Base-by-base conservation (phyloP, 1,284 basidiomycete species). In the Ganoderma lingzhi region DNA sequence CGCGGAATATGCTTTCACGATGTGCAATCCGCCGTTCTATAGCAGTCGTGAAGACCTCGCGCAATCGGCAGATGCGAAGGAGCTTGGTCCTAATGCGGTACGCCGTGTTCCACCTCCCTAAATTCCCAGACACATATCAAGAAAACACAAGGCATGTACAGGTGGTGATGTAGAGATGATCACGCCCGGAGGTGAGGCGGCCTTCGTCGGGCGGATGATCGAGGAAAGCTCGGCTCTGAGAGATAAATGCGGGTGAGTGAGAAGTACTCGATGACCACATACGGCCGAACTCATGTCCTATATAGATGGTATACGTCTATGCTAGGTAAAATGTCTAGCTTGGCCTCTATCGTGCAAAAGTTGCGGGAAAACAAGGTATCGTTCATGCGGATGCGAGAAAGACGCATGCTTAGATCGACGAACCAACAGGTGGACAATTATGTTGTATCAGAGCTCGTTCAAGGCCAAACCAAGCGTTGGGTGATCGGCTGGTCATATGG, bases 21-120 rank as follows among this genome's bases (percentile, higher is more conserved):
- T 99, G 90, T 98, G 96, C 81, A 99, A 99, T 78, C 97, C 97
- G 0, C 97, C 97, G 0, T 99, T 99, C 81, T 99, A 97, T 77
- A 78, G 82, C 15, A 93, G 90, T 64, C 75, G 78, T 0, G 87
- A 90, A 30, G 96, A 99, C 67, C 87, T 96, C 5, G 74, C 77
- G 0, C 79, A 81, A 1, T 89, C 89, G 2, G 87, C 89, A 0
- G 85, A 85, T 23, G 81, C 81, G 6, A 97, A 98, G 76, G 86
- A 86, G 56, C 76, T 83, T 14, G 82, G 81, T 3, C 90, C 95
- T 0, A 90, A 84, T 72, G 91, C 91, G 0, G 94, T 95, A 75
- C 53, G 89, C 82, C 6, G 39, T 19, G 14, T 42, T 0, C 23
- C 23, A 2, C 17, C 32, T 23, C 15, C n/a, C 19, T 0, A 10